These are phyloP conservation scores for bread wheat (Triticum aestivum) DNA, from an alignment of 176 grass and related monocot species.

Conservation along the genomic window IWGSC_CS_RefSeq_v2.1 NC_057800.1:637130417-637130916, in stretches of 20 bases:
- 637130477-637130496: background rate
- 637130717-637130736: background rate
- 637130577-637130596: background rate
- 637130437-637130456: background rate
- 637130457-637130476: background rate
- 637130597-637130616: conserved; percentile 32
- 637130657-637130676: background rate
- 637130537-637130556: conserved; percentile 21
- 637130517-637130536: conserved; percentile 31
- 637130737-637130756: conserved; percentile 2
- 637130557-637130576: background rate
- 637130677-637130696: conserved; percentile 1
- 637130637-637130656: background rate
- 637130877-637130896: conserved; percentile 24
- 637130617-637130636: conserved; percentile 26
- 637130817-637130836: conserved; percentile 21
- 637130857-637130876: background rate
- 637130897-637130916: conserved; percentile 33
- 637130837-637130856: background rate
- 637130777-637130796: conserved; percentile 45
- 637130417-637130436: background rate
- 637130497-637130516: background rate
- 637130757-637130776: conserved; percentile 27
- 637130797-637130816: background rate
- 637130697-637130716: background rate